Conservation (phyloP, 2,329 filamentous ascomycete species). For the Magnaporthiopsis rhizophila region DNA sequence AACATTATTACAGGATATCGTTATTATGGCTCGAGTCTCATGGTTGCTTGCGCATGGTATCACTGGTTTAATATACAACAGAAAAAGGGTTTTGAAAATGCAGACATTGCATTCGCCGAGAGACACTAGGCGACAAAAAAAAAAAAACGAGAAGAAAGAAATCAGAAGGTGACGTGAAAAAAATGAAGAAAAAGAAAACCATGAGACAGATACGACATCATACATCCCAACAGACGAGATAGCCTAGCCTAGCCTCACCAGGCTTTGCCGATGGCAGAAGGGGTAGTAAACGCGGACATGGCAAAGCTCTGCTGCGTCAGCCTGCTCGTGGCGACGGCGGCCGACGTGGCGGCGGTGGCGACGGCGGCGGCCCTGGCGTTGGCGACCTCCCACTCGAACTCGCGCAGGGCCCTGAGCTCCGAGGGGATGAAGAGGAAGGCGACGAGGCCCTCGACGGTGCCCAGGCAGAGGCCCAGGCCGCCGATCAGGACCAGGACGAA, state of each 20-base stretch:
- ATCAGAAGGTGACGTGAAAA: neutral
- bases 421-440: constrained; percentile 78
- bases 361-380: constrained; percentile 49
- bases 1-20: neutral
- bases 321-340: constrained; percentile 2
- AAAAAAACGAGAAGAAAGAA: neutral
- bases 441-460: constrained; percentile 77
- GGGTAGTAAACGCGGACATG: neutral
- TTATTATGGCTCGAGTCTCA: neutral
- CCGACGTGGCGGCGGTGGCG: constrained; percentile 13
- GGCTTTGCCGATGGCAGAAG: neutral
- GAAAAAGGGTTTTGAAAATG: neutral
- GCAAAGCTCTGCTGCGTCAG: constrained; percentile 3
- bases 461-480: constrained; percentile 67
- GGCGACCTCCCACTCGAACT: constrained; percentile 89
- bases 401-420: constrained; percentile 73
- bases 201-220: neutral
- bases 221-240: neutral
- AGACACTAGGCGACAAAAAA: neutral
- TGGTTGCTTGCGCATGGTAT: neutral
- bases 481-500: constrained; percentile 76
- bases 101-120: neutral
- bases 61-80: neutral
- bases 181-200: neutral
- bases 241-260: neutral